Evolutionary conservation across 805 yeast species (phyloP).

Genomic region (Wickerhamiella allomyrinae): DNA sequence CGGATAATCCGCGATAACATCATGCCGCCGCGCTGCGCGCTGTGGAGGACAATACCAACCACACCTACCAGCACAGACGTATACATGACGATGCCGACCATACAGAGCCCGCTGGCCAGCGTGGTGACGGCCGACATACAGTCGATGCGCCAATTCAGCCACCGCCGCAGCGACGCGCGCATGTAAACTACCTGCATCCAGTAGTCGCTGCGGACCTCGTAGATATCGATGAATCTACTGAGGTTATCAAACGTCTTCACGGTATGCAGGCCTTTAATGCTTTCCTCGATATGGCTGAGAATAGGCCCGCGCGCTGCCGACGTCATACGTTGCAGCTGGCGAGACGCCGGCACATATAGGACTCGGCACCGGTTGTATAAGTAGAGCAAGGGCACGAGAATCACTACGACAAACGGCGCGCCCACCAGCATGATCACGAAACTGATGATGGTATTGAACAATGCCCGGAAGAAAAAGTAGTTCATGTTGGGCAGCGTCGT

Average conservation of each 20-base stretch:
- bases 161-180: conserved; percentile 37
- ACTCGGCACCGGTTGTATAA: conserved; percentile 49
- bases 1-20: conserved; percentile 78
- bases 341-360: conserved; percentile 44
- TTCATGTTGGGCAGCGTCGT: conserved; percentile 35
- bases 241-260: conserved; percentile 50
- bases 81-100: conserved; percentile 40
- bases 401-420: conserved; percentile 67
- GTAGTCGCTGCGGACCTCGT: conserved; percentile 23
- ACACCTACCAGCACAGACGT: conserved; percentile 70
- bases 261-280: conserved; percentile 55
- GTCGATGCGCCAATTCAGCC: conserved; percentile 80
- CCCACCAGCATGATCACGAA: conserved; percentile 60
- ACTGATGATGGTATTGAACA: conserved; percentile 36
- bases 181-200: conserved; percentile 39
- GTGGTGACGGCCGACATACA: conserved; percentile 72
- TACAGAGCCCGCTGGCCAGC: conserved; percentile 59
- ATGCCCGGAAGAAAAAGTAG: conserved; percentile 23
- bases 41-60: conserved; percentile 78
- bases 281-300: conserved; percentile 62
- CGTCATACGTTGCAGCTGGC: conserved; percentile 57
- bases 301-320: conserved; percentile 54
- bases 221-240: conserved; percentile 37
- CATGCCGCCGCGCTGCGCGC: conserved; percentile 72
- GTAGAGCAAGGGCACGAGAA: conserved; percentile 46